Evolutionary conservation across 2,329 filamentous ascomycete species (phyloP).

Genomic region (Chrysoporthe puriensis): DNA sequence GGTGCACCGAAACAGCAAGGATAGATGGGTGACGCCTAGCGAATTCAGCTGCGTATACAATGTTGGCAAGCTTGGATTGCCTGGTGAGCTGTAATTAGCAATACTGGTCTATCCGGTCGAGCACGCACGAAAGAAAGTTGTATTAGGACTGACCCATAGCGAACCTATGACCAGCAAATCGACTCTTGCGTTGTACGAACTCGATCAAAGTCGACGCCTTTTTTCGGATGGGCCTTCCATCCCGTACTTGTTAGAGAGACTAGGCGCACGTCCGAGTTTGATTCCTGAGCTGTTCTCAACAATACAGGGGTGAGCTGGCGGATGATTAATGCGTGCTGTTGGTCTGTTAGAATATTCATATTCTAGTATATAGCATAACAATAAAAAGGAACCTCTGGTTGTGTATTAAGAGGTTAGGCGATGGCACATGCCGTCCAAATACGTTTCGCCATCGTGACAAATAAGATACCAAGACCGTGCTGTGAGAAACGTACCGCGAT

Average conservation of each 20-base stretch:
- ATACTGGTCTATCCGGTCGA: neutral
- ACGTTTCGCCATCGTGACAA: neutral
- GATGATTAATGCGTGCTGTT: constrained; percentile 43
- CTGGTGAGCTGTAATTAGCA: constrained; percentile 39
- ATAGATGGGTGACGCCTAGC: constrained; percentile 35
- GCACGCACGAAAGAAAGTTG: neutral
- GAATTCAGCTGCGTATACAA: constrained; percentile 36
- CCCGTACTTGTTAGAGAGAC: constrained; percentile 33
- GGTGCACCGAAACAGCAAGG: constrained; percentile 34
- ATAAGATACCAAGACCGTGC: neutral
- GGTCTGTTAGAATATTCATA: neutral
- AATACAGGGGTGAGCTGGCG: constrained; percentile 38
- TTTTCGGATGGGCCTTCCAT: constrained; percentile 31
- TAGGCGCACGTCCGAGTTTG: constrained; percentile 35
- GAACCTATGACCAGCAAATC: constrained; percentile 30
- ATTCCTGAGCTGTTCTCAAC: constrained; percentile 32
- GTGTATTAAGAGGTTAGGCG: neutral
- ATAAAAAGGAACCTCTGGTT: neutral
- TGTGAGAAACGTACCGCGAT: constrained; percentile 31
- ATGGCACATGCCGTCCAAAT: neutral
- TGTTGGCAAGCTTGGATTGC: constrained; percentile 37
- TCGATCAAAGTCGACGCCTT: constrained; percentile 34
- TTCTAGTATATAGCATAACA: neutral
- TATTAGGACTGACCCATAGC: constrained; percentile 33
- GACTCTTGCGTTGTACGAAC: constrained; percentile 33